Percentiles rank a stretch among this genome's conserved stretches.
Conservation (phyloP, 495 filamentous ascomycete genomes). For the Cetradonia linearis region DNA sequence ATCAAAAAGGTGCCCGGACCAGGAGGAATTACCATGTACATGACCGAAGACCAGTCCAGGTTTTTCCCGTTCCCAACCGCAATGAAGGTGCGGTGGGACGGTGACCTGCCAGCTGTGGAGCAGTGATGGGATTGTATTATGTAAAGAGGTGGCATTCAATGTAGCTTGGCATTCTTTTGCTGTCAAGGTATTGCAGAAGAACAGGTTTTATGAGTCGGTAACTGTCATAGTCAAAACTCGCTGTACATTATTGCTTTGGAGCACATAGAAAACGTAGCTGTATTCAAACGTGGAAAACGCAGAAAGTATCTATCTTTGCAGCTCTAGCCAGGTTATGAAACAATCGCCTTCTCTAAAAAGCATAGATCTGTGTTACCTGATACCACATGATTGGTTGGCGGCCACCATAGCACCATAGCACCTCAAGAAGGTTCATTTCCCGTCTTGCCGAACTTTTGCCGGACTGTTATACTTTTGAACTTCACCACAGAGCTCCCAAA, state of each 20-base stretch:
- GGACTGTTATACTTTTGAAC: conserved; percentile 5
- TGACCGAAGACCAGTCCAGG: conserved; percentile 60
- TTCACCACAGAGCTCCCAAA: neutral
- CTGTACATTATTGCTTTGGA: neutral
- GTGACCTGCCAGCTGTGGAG: conserved; percentile 27
- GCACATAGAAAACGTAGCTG: neutral
- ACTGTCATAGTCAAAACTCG: neutral
- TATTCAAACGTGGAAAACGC: neutral
- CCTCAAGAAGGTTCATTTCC: neutral
- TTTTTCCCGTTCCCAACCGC: conserved; percentile 61
- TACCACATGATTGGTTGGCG: no score
- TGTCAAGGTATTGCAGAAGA: neutral
- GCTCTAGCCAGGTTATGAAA: neutral
- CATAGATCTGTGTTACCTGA: neutral
- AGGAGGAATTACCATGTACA: conserved; percentile 52
- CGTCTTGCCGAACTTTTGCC: neutral
- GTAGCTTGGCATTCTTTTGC: neutral
- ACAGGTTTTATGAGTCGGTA: neutral
- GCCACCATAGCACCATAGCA: neutral
- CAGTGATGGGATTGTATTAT: neutral
- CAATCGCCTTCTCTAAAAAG: neutral
- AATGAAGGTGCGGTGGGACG: conserved; percentile 45
- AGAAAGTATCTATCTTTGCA: neutral
- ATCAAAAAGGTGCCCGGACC: conserved; percentile 52
- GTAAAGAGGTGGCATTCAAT: neutral